A percentile compares a stretch with the other conserved stretches of the same genome.
Conservation (phyloP, 2,329 filamentous ascomycete species). For the Aspergillus calidoustus region DNA sequence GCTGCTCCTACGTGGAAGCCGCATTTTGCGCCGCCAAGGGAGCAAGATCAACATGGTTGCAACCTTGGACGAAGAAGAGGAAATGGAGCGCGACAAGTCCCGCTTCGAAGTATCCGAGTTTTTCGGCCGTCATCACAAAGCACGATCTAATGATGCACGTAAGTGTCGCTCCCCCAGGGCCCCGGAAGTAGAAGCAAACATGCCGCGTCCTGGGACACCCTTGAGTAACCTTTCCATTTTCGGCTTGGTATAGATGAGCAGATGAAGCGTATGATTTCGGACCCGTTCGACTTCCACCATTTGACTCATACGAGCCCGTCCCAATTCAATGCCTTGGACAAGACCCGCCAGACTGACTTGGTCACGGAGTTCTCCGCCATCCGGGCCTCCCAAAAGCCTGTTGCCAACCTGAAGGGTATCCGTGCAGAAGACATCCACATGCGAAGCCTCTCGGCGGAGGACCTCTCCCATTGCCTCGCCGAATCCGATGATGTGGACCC, state of each 20-base stretch:
- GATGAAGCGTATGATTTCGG: slow-evolving; percentile 59
- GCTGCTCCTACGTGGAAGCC: slow-evolving; percentile 49
- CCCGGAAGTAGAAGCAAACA: not conserved
- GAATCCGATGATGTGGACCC: slow-evolving; percentile 27
- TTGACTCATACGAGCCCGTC: slow-evolving; percentile 62
- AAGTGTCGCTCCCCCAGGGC: slow-evolving; percentile 29
- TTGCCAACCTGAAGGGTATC: slow-evolving; percentile 57
- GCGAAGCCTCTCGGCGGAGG: slow-evolving; percentile 40
- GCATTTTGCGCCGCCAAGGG: slow-evolving; percentile 53
- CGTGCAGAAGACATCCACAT: slow-evolving; percentile 54
- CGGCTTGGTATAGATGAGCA: slow-evolving; percentile 39
- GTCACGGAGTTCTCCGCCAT: slow-evolving; percentile 59
- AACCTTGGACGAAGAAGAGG: slow-evolving; percentile 47
- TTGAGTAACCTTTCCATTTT: slow-evolving; percentile 9
- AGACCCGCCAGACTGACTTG: slow-evolving; percentile 56
- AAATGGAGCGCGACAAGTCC: slow-evolving; percentile 37
- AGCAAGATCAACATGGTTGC: slow-evolving; percentile 51
- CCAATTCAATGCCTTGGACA: slow-evolving; percentile 58
- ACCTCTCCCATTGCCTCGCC: slow-evolving; percentile 29
- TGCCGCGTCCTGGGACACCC: not conserved
- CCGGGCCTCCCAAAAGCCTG: slow-evolving; percentile 57
- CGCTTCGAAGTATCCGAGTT: slow-evolving; percentile 39
- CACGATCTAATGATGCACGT: slow-evolving; percentile 41
- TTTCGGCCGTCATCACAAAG: slow-evolving; percentile 38
- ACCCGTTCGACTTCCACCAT: slow-evolving; percentile 68